A percentile compares a stretch with the other conserved stretches of the same genome.
phyloP scores from a whole-genome alignment of 164 flowering plant genomes.

The Brasenia schreberi region DNA sequence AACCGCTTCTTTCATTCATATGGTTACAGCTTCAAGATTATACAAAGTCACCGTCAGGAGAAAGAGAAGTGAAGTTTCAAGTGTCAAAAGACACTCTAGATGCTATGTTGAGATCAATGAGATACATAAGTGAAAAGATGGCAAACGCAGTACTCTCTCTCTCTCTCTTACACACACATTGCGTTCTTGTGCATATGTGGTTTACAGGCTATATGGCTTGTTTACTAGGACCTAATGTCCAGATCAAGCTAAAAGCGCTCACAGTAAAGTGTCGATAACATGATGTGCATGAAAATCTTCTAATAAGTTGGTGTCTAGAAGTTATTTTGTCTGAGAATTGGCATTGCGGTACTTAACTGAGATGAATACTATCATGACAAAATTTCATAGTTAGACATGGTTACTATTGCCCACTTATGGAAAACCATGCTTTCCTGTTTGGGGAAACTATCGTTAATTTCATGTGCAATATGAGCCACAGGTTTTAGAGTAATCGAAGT shows the following conservation, averaged over 20 bases:
- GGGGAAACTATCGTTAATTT: background rate
- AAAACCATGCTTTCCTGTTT: background rate
- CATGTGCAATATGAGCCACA: background rate
- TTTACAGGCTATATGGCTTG: background rate
- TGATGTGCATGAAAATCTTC: no score
- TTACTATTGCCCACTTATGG: background rate
- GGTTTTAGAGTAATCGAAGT: no score
- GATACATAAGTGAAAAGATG: constrained; percentile 31
- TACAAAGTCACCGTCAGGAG: constrained; percentile 22
- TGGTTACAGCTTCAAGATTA: constrained; percentile 27
- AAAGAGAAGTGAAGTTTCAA: constrained; percentile 35
- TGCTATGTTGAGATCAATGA: constrained; percentile 41
- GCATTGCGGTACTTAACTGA: background rate
- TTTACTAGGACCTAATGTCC: background rate
- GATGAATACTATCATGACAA: background rate
- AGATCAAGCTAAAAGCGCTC: background rate
- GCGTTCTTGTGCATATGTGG: background rate
- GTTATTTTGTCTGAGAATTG: no score
- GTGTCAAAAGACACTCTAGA: constrained; percentile 31
- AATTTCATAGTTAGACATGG: background rate
- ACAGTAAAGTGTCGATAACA: no score
- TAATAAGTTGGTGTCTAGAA: no score
- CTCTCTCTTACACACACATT: constrained; percentile 5
- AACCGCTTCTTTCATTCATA: no score
- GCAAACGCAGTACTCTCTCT: constrained; percentile 13